A percentile compares a stretch with the other conserved stretches of the same genome.
Evolutionary conservation across 768 basidiomycete genomes (phyloP).

Genomic region (Termitomyces heimii): DNA sequence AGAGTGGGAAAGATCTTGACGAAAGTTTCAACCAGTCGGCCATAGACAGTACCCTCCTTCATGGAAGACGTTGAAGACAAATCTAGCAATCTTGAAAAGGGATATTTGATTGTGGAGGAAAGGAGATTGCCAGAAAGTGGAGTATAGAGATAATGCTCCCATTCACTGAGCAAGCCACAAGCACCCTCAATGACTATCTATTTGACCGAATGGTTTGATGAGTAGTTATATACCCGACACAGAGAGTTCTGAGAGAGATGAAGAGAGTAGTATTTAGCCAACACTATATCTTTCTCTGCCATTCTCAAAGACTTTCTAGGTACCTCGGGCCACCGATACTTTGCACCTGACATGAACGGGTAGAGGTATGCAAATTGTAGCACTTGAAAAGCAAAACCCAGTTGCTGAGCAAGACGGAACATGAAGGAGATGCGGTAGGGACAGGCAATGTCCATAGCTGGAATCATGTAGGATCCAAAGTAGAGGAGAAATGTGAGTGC

Average conservation of each 20-base stretch:
- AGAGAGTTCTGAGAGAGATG: background rate
- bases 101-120: background rate
- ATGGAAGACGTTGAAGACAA: no score
- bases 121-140: no score
- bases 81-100: background rate
- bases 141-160: no score
- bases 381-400: no score
- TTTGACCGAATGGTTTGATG: background rate
- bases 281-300: background rate
- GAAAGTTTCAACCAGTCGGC: background rate
- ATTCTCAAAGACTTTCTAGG: background rate
- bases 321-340: no score
- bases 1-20: background rate
- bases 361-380: no score
- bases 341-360: no score
- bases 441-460: no score
- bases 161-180: background rate
- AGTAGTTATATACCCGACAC: background rate
- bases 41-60: background rate
- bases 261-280: rapidly evolving
- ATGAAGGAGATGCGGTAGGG: no score
- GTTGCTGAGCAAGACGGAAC: no score
- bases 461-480: no score
- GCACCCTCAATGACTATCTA: background rate
- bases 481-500: no score